Evolutionary conservation across 257 asterid species (phyloP), one percentile per base, ranked within the genome.

Genomic region (Plectranthus barbatus): DNA sequence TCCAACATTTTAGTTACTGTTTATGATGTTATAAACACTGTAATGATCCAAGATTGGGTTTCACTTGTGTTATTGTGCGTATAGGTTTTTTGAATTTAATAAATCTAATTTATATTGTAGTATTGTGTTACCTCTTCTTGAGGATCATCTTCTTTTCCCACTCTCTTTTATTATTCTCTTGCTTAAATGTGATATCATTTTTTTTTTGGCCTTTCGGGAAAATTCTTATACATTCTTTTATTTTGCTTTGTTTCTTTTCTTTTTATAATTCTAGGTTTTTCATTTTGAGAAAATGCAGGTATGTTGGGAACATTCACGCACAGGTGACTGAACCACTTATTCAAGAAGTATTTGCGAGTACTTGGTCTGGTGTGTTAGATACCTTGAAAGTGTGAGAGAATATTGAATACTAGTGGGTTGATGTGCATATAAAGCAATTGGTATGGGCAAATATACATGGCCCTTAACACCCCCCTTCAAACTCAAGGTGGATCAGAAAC

Each of bases 331-430:
- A n/a, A n/a, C n/a, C n/a, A n/a, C n/a, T n/a, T n/a, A n/a, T n/a
- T n/a, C n/a, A n/a, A 73, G 94, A 87, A 77, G 97, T 90, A 68
- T 90, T 86, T 70, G 77, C 95, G 8, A 87, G 88, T 64, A 79
- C 92, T n/a, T 56, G 95, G 97, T 53, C 91, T n/a, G n/a, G n/a
- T n/a, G n/a, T n/a, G n/a, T n/a, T n/a, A n/a, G n/a, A n/a, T n/a
- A n/a, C n/a, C n/a, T n/a, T n/a, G n/a, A n/a, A n/a, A n/a, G n/a
- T n/a, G n/a, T n/a, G n/a, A n/a, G n/a, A n/a, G n/a, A n/a, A n/a
- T n/a, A n/a, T n/a, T n/a, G n/a, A n/a, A n/a, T n/a, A n/a, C n/a
- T n/a, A n/a, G n/a, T n/a, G n/a, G n/a, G n/a, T n/a, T n/a, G n/a
- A n/a, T n/a, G n/a, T n/a, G n/a, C n/a, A n/a, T n/a, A n/a, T n/a